Percentiles rank a stretch among this genome's conserved stretches.
phyloP scores from a whole-genome alignment of 2,329 filamentous ascomycete genomes.

The Bipolaris cookei region DNA sequence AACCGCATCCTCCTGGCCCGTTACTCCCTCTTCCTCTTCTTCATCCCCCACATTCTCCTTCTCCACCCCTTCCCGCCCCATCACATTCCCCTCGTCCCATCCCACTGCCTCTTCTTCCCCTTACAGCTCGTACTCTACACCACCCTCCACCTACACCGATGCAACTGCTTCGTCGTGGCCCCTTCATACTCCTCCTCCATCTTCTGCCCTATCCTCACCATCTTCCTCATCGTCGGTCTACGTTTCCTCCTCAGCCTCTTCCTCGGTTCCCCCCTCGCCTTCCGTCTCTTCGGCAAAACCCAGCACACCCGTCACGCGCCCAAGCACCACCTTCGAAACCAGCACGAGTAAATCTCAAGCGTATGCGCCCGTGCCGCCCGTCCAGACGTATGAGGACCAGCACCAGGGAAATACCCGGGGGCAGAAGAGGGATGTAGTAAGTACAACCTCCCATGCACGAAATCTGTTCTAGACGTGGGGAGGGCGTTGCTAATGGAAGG shows the following conservation, averaged over 20 bases:
- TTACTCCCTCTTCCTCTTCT: background rate
- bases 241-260: background rate
- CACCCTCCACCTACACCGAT: background rate
- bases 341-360: constrained; percentile 14
- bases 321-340: constrained; percentile 17
- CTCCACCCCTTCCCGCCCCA: background rate
- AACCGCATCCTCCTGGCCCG: constrained; percentile 7
- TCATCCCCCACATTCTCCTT: background rate
- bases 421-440: constrained; percentile 12
- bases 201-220: background rate
- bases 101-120: background rate
- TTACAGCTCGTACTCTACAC: background rate
- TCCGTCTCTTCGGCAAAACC: background rate
- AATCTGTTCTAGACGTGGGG: too few species aligned
- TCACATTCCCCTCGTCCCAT: background rate
- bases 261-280: background rate
- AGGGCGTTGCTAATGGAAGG: too few species aligned
- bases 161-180: background rate
- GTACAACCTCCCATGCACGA: too few species aligned
- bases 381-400: constrained; percentile 1
- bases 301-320: background rate
- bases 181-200: background rate
- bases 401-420: too few species aligned
- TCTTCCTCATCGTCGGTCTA: background rate
- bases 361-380: constrained; percentile 3